A percentile compares a stretch with the other conserved stretches of the same genome.
These are phyloP conservation scores for Talaromyces stipitatus DNA, from an alignment of 495 filamentous ascomycete genomes.

Conservation along the genomic window DNA sequence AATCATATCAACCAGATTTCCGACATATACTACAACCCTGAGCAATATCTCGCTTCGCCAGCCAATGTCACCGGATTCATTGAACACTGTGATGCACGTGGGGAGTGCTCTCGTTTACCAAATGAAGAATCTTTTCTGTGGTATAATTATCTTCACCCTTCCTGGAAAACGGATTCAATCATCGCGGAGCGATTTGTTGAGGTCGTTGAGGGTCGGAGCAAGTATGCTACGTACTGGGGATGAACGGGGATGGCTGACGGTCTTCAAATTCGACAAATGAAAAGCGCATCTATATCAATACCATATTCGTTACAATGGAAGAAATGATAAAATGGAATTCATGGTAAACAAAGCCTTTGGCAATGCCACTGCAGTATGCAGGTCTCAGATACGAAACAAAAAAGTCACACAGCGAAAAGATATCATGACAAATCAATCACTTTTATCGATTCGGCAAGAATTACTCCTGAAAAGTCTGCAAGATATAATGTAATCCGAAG, in stretches of 20 bases:
- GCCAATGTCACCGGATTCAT: conserved; percentile 55
- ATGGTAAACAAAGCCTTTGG: not conserved
- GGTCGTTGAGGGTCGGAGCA: conserved; percentile 47
- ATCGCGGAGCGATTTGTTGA: conserved; percentile 56
- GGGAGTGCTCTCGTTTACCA: conserved; percentile 20
- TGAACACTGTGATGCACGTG: conserved; percentile 40
- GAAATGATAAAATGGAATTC: not conserved
- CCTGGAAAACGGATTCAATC: conserved; percentile 43
- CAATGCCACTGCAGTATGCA: not conserved
- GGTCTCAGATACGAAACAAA: not conserved
- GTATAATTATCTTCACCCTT: conserved; percentile 63
- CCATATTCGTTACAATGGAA: too few relatives aligned
- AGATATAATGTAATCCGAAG: not conserved
- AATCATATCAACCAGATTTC: conserved; percentile 28
- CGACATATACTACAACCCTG: conserved; percentile 55
- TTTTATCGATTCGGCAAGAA: not conserved
- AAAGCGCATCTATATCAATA: too few relatives aligned
- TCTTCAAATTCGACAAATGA: too few relatives aligned
- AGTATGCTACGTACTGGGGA: conserved; percentile 47
- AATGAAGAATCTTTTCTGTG: conserved; percentile 39
- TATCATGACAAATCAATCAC: not conserved
- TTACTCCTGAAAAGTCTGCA: conserved; percentile 1
- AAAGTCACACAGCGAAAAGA: not conserved
- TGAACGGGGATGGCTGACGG: not conserved
- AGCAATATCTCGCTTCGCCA: conserved; percentile 47